These are phyloP conservation scores for Metarhizium brunneum DNA, from an alignment of 2,329 filamentous ascomycete species.

Conservation along the genomic window DNA sequence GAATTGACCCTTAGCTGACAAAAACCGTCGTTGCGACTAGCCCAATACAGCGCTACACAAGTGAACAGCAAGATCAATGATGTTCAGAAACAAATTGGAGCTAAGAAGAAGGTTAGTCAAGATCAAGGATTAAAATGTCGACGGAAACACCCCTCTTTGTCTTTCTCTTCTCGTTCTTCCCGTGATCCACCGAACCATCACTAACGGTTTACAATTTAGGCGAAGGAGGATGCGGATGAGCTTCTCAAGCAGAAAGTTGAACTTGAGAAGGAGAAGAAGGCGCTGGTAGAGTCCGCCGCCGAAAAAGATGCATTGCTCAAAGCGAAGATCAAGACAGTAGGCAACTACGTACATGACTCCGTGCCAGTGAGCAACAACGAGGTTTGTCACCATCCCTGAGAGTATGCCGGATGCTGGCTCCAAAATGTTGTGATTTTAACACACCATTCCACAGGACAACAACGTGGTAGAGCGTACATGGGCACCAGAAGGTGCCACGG, in stretches of 20 bases:
- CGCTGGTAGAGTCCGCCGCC: constrained; percentile 60
- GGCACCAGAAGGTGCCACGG: constrained; percentile 64
- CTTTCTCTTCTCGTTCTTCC: not conserved
- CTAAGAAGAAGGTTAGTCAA: constrained; percentile 69
- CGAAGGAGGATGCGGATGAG: constrained; percentile 79
- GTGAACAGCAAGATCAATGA: constrained; percentile 79
- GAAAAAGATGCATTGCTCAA: constrained; percentile 69
- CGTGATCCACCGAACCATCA: not conserved
- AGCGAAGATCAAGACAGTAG: constrained; percentile 73
- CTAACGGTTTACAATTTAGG: constrained; percentile 29
- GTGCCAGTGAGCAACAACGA: constrained; percentile 79
- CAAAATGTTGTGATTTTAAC: not conserved
- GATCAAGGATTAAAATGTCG: not conserved
- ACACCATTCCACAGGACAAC: constrained; percentile 48
- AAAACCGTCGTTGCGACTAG: constrained; percentile 11
- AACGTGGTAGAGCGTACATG: constrained; percentile 71
- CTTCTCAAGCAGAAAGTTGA: constrained; percentile 69
- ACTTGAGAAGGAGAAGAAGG: constrained; percentile 75
- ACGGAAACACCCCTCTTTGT: not conserved
- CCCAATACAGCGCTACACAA: constrained; percentile 70
- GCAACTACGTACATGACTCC: constrained; percentile 64
- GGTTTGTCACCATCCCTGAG: constrained; percentile 25
- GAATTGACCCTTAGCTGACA: not conserved
- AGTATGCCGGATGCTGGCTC: not conserved
- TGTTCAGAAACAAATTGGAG: constrained; percentile 80